A percentile compares a stretch with the other conserved stretches of the same genome.
These are phyloP conservation scores for Naumovozyma castellii DNA, from an alignment of 805 yeast genomes.

Conservation along the genomic window DNA sequence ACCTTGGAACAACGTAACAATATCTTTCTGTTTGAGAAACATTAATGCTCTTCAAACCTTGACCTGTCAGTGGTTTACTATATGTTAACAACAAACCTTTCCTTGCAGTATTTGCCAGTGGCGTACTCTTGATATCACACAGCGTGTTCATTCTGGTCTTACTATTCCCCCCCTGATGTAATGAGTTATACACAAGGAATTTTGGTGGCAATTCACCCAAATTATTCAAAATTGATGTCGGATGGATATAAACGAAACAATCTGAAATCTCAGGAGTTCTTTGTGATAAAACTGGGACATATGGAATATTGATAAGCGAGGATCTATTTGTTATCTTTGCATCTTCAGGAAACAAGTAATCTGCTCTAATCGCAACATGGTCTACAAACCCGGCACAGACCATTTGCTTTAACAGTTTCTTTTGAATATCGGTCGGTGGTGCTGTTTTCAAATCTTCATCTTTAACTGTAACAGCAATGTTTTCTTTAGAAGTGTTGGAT, in stretches of 20 bases:
- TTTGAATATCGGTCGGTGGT: constrained; percentile 60
- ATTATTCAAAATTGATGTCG: constrained; percentile 53
- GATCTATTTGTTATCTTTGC: constrained; percentile 49
- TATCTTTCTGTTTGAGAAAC: constrained; percentile 60
- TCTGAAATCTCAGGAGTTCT: constrained; percentile 37
- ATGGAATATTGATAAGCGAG: constrained; percentile 52
- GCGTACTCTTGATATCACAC: constrained; percentile 65
- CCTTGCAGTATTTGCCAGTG: constrained; percentile 69
- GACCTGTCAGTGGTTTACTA: constrained; percentile 78
- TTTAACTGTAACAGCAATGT: constrained; percentile 40
- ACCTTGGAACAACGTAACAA: constrained; percentile 83
- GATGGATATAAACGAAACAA: constrained; percentile 65
- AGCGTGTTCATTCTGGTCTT: constrained; percentile 61
- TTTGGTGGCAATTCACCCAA: constrained; percentile 69
- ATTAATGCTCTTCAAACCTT: constrained; percentile 75
- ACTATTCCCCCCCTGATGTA: constrained; percentile 46
- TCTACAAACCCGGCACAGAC: constrained; percentile 88
- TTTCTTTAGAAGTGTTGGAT: constrained; percentile 50
- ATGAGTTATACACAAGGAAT: constrained; percentile 61
- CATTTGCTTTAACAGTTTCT: constrained; percentile 80
- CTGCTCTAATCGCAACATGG: constrained; percentile 80
- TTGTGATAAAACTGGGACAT: constrained; percentile 42
- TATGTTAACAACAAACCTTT: constrained; percentile 64
- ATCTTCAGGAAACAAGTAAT: constrained; percentile 52
- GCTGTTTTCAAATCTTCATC: constrained; percentile 43